phyloP scores from a whole-genome alignment of 2,329 filamentous ascomycete genomes.

The Phaeosphaeria sp. region DNA sequence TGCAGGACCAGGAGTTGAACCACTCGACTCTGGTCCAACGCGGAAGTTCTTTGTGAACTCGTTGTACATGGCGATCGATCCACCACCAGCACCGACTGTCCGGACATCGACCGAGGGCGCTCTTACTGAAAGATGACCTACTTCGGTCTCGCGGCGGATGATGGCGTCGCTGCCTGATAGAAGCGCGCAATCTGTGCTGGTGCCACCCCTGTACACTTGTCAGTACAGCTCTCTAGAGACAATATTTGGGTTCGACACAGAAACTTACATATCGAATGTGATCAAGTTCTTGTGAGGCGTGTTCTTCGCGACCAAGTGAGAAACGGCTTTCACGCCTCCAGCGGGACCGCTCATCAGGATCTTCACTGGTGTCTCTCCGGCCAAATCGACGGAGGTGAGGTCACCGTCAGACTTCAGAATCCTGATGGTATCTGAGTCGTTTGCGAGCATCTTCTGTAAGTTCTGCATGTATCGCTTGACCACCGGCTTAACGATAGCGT shows the following conservation, averaged over 20 bases:
- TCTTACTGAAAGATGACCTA: slow-evolving; percentile 54
- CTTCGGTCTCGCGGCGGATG: slow-evolving; percentile 55
- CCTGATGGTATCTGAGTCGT: slow-evolving; percentile 55
- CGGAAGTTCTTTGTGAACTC: slow-evolving; percentile 56
- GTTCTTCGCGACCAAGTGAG: slow-evolving; percentile 54
- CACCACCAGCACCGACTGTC: slow-evolving; percentile 59
- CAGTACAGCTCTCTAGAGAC: not conserved
- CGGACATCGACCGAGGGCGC: slow-evolving; percentile 58
- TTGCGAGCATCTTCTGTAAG: slow-evolving; percentile 48
- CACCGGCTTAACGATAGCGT: slow-evolving; percentile 57
- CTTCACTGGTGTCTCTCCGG: slow-evolving; percentile 56
- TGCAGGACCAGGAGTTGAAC: slow-evolving; percentile 57
- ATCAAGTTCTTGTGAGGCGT: slow-evolving; percentile 58
- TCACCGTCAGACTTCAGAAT: slow-evolving; percentile 60
- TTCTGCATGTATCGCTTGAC: slow-evolving; percentile 56
- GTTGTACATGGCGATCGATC: slow-evolving; percentile 58
- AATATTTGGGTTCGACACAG: not conserved
- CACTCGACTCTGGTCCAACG: slow-evolving; percentile 61
- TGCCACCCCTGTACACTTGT: slow-evolving; percentile 46
- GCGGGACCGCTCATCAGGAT: slow-evolving; percentile 59
- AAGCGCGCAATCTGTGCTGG: slow-evolving; percentile 57
- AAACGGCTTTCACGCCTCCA: slow-evolving; percentile 59
- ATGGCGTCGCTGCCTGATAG: slow-evolving; percentile 53
- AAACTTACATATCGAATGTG: slow-evolving; percentile 54
- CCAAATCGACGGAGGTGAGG: slow-evolving; percentile 54